Base-by-base conservation (phyloP, 192 early-diverging fungal species). In the Oehlia diaphana region DNA sequence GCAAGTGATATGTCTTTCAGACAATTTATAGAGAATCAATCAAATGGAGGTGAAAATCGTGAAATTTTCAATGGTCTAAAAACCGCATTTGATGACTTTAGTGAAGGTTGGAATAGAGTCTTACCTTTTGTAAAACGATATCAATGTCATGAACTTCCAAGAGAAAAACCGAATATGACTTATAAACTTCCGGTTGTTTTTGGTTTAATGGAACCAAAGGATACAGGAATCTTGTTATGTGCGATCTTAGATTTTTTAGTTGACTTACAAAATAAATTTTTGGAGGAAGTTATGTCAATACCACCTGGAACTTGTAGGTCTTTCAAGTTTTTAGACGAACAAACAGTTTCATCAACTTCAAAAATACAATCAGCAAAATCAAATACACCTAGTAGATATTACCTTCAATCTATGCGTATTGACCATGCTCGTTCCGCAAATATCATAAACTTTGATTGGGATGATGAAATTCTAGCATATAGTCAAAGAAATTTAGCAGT, bases 371-470 rank as follows among this genome's bases (percentile, higher is more conserved):
- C 63, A 63, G 21, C 63, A 21, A 63, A 10, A 9, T 2, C 9
- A 64, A n/a, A 68, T 68, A 37, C 77, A 9, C 49, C 44, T 35
- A 79, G 16, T 14, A 16, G 28, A 75, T 63, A 63, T 58, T 79
- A 79, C 6, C 31, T 79, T 44, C 64, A 39, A 13, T 79, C 67
- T 23, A 39, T 79, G n/a, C 70, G 47, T 5, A 35, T 79, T 37
- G 71, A 39, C 14, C 61, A 79, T 23, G 6, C 44, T 19, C 35
- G 39, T 8, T 3, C 13, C n/a, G 14, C 12, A 26, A 69, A 79
- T 39, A 16, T 79, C 5, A 72, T 79, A 44, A n/a, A 37, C 13
- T 79, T 47, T 47, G 72, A 79, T 50, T 79, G 78, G 71, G 72
- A 75, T 28, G 28, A 35, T 1, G 68, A 69, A 23, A 62, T 79